phyloP scores from a whole-genome alignment of 148 eudicot genomes.

The Rhododendron ovatum region DNA sequence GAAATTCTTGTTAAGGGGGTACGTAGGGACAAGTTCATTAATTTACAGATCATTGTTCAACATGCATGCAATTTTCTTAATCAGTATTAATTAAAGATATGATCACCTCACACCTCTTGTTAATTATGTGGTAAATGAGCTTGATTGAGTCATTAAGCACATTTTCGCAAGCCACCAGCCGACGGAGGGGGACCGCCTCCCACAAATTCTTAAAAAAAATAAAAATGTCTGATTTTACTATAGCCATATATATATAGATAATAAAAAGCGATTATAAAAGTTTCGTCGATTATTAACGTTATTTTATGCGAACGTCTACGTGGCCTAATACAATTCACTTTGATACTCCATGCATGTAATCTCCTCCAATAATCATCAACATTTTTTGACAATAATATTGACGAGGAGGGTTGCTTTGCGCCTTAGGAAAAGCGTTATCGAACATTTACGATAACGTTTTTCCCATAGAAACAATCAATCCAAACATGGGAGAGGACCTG shows the following conservation, averaged over 20 bases:
- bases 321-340: background rate
- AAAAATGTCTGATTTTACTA: no score
- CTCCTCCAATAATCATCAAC: no score
- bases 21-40: background rate
- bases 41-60: background rate
- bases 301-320: background rate
- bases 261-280: no score
- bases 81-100: background rate
- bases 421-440: background rate
- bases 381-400: no score
- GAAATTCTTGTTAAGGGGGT: background rate
- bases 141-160: background rate
- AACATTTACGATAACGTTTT: no score
- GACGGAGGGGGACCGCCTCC: background rate
- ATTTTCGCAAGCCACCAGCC: background rate
- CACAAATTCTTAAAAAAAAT: background rate
- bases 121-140: background rate
- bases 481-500: background rate
- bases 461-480: background rate
- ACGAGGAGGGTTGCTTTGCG: background rate
- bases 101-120: background rate
- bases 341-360: background rate
- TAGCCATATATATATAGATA: no score
- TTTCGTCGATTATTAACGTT: no score
- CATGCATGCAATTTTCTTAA: background rate